phyloP scores from a whole-genome alignment of 148 eudicot genomes.

The Linanthus parryae region DNA sequence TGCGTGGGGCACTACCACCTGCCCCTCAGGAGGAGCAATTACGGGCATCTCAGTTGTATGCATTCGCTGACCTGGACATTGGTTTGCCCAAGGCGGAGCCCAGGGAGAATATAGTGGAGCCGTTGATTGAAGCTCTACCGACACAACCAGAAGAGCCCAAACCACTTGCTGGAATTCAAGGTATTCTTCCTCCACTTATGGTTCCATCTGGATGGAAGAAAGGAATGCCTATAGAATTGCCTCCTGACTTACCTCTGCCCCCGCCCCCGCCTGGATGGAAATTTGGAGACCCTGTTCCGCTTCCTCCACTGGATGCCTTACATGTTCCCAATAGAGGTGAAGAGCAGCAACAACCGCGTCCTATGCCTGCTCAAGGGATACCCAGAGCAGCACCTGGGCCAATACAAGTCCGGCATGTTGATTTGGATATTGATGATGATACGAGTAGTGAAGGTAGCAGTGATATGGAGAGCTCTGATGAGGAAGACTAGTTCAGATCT shows the following conservation, averaged over 20 bases:
- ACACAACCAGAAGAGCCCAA: constrained; percentile 25
- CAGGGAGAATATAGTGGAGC: constrained; percentile 51
- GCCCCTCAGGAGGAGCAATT: constrained; percentile 95
- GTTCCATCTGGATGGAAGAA: constrained; percentile 93
- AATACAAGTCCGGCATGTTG: constrained; percentile 68
- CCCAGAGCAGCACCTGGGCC: constrained; percentile 45
- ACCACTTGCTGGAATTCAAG: constrained; percentile 27
- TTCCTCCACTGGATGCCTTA: constrained; percentile 60
- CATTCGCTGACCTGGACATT: constrained; percentile 68
- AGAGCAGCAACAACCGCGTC: constrained; percentile 39
- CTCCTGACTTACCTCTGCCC: constrained; percentile 48
- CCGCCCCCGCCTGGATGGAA: constrained; percentile 93
- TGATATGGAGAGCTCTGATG: constrained; percentile 56
- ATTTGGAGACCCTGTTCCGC: constrained; percentile 75
- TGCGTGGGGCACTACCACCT: constrained; percentile 90
- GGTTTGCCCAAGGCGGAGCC: constrained; percentile 64
- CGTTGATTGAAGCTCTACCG: constrained; percentile 41
- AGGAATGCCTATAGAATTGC: constrained; percentile 90
- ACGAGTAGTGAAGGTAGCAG: constrained; percentile 74
- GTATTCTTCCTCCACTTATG: constrained; percentile 52
- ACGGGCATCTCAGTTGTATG: constrained; percentile 84
- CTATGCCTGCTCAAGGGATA: constrained; percentile 32
- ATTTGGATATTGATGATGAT: constrained; percentile 79
- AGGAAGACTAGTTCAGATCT: too few species aligned
- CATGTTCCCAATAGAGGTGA: constrained; percentile 44